Evolutionary conservation across 2,329 filamentous ascomycete species (phyloP), one percentile per base, ranked within the genome.

Genomic region (Aspergillus fischeri): DNA sequence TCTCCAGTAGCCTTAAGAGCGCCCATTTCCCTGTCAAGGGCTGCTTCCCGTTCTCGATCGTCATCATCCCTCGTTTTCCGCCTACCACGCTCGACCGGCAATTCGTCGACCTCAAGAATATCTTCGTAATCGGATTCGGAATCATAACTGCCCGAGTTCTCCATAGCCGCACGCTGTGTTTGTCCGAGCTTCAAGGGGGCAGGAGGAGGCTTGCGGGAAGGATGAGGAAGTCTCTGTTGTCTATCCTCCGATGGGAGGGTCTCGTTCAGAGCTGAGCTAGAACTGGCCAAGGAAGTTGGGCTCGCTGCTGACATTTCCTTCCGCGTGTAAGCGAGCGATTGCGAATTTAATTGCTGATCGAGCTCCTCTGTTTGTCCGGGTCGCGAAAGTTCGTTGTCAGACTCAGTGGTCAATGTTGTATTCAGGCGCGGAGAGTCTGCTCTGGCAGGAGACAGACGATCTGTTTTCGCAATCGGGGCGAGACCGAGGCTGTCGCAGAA

Each of bases 11-110:
- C 64, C 80, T 80, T 58, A 77, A 78, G 62, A 80, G 80, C 65
- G 78, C 80, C 69, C 83, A 86, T 71, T 81, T 87, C 79, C 89
- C 91, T 84, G 51, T 82, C 82, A 49, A 83, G 71, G 1, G 83
- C 85, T n/a, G 86, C 73, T 69, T 93, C 90, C 50, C 92, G 85
- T 54, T 91, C 84, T 54, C 82, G 82, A 64, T 97, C 91, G 67
- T 97, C 92, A 60, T 96, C 91, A 71, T 93, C 91, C 53, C 92
- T 84, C 2, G 92, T 96, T 73, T 89, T 91, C 65, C 91, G 83
- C 58, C 92, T 84, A 8, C 92, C 93, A 60, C 92, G 83, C 53
- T 85, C 76, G 38, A 82, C 75, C 0, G 82, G 78, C 51, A 87
- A 78, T 61, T 89, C 86, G 48, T 87, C 82, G 3, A 88, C 85